Evolutionary conservation across 2,329 filamentous ascomycete species (phyloP).

Genomic region (Fusarium multiceps): DNA sequence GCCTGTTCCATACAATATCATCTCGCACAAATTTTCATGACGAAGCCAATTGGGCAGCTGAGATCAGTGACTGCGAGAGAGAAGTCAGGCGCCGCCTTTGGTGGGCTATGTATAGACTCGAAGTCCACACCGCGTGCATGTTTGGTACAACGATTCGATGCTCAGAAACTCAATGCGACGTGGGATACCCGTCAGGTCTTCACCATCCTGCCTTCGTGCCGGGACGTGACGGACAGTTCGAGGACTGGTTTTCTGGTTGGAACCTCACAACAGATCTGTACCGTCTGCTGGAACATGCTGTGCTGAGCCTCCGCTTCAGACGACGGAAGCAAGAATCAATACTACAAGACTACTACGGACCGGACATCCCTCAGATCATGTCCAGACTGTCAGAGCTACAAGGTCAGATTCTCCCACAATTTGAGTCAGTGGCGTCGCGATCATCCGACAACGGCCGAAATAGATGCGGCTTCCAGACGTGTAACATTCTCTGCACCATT

Average conservation of each 20-base stretch:
- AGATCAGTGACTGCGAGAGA: background rate
- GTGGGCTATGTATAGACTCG: slow-evolving; percentile 23
- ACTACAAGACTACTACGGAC: background rate
- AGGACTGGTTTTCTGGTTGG: slow-evolving; percentile 2
- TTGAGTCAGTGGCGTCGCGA: background rate
- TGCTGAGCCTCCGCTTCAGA: background rate
- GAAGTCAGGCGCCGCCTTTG: slow-evolving; percentile 22
- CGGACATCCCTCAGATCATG: background rate
- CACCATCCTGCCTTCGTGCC: background rate
- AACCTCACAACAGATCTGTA: background rate
- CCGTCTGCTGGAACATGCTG: background rate
- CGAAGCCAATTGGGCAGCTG: background rate
- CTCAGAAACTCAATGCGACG: slow-evolving; percentile 1
- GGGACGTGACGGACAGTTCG: background rate
- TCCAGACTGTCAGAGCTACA: background rate
- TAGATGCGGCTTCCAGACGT: background rate
- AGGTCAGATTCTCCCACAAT: background rate
- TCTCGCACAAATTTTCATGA: background rate
- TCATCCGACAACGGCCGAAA: background rate
- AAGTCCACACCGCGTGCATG: slow-evolving; percentile 15
- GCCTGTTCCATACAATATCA: background rate
- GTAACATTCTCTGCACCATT: background rate
- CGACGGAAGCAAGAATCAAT: background rate
- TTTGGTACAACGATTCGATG: slow-evolving; percentile 14
- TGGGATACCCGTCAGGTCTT: background rate